Evolutionary conservation across 139 green algal genomes (phyloP), one percentile per base, ranked within the genome.

Genomic region (Astrephomene gubernaculifera): DNA sequence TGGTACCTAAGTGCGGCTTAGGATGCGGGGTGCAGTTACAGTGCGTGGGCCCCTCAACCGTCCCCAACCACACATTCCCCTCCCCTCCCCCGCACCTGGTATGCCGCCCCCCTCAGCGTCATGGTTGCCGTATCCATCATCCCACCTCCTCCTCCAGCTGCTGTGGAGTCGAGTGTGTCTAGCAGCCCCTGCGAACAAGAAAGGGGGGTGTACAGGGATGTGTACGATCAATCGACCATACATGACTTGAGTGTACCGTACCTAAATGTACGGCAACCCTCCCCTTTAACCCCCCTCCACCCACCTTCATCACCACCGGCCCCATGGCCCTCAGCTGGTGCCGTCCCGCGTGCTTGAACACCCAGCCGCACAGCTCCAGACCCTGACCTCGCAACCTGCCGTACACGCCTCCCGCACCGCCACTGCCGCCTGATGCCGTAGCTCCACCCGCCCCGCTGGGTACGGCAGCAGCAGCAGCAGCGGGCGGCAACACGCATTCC

Each of bases 301-400:
- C 68, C 29, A 88, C 89, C 53, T 92, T 70, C 71, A 96, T 81
- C n/a, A 95, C 86, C 0, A 69, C 67, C 0, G 86, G 82, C 3
- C 92, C 94, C 63, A 94, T 90, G 4, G 90, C 89, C 41, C 87
- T 85, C 17, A 98, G 92, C 81, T 95, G 92, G 54, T 91, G 75
- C 1, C 88, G 33, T 0, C 65, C 69, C 0, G 94, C 94, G 76
- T 98, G 95, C 90, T 93, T 93, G 73, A 97, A 92, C 41, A 96
- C 81, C 94, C 94, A 97, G 29, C 95, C 96, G 8, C 94, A 90
- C 91, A 98, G 96, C 93, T 99, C 94, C 92, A 98, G 97, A 54
- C 95, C 96, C 41, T 86, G 70, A 81, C 93, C 86, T 79, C 92
- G 91, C 54, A 98, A 85, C 27, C 93, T 86, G 14, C 74, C 69